These are phyloP conservation scores for Coemansia sp. DNA, from an alignment of 192 early-diverging fungal genomes.

Conservation along the genomic window DNA sequence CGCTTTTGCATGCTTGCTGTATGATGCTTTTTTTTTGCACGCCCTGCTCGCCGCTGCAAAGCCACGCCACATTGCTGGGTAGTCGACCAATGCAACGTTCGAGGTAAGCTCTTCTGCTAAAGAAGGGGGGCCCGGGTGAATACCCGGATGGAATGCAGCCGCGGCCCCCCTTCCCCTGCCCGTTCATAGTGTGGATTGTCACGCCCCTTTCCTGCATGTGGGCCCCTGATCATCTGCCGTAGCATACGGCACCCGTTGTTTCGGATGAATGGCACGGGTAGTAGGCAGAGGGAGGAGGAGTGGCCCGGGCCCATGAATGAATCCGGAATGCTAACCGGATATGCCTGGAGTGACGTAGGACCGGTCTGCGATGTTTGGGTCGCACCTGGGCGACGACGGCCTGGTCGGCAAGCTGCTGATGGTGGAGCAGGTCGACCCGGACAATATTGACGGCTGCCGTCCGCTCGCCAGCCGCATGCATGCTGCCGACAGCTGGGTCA, in stretches of 20 bases:
- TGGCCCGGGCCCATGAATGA: no score
- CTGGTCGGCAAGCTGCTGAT: constrained; percentile 63
- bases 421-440: constrained; percentile 49
- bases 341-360: constrained; percentile 53
- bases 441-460: constrained; percentile 57
- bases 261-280: no score
- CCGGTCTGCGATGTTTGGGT: constrained; percentile 82
- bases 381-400: constrained; percentile 65
- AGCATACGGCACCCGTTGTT: no score
- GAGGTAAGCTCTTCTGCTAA: constrained; percentile 21
- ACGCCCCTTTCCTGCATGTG: background rate
- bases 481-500: constrained; percentile 61
- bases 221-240: background rate
- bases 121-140: background rate
- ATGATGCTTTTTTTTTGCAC: background rate
- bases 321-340: no score
- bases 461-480: constrained; percentile 42
- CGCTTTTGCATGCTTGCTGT: no score
- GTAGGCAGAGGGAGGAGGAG: no score
- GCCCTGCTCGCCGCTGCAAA: background rate
- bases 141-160: background rate
- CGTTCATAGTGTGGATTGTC: background rate
- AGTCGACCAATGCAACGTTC: constrained; percentile 43
- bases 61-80: background rate
- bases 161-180: background rate